These are phyloP conservation scores for Cytidiella melzeri DNA, from an alignment of 768 basidiomycete species.

Conservation along the genomic window DNA sequence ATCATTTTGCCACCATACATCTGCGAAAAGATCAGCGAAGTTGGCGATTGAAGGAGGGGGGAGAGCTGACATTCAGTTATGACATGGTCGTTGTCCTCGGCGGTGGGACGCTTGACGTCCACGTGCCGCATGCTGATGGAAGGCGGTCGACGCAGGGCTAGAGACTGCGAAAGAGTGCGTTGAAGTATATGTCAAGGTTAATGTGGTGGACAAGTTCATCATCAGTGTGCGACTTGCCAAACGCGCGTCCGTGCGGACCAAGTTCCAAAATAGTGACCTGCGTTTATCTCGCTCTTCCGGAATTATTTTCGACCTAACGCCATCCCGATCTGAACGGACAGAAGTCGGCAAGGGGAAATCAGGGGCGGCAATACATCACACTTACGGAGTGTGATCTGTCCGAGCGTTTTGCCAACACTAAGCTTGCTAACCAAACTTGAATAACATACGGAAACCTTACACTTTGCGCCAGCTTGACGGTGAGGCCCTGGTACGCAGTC, in stretches of 20 bases:
- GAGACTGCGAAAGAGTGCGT: constrained; percentile 36
- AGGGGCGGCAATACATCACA: constrained; percentile 18
- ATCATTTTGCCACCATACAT: constrained; percentile 66
- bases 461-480: constrained; percentile 66
- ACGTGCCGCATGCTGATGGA: constrained; percentile 61
- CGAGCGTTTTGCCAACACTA: constrained; percentile 14
- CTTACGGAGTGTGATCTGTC: constrained; percentile 61
- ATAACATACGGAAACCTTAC: constrained; percentile 38
- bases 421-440: constrained; percentile 10
- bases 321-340: constrained; percentile 52
- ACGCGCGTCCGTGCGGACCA: constrained; percentile 61
- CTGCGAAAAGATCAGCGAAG: constrained; percentile 26
- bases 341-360: constrained; percentile 16
- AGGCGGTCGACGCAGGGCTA: constrained; percentile 67
- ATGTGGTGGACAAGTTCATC: neutral
- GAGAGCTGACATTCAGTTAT: constrained; percentile 4
- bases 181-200: neutral
- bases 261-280: constrained; percentile 67
- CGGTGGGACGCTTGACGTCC: constrained; percentile 39
- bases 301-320: constrained; percentile 54
- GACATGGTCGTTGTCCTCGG: constrained; percentile 1
- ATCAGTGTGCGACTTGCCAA: constrained; percentile 53
- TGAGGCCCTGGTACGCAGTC: constrained; percentile 37
- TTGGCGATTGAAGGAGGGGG: neutral
- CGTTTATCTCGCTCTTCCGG: constrained; percentile 71